Base-by-base conservation (phyloP, 352 stramenopile genomes). In the Pythium utonaiense region DNA sequence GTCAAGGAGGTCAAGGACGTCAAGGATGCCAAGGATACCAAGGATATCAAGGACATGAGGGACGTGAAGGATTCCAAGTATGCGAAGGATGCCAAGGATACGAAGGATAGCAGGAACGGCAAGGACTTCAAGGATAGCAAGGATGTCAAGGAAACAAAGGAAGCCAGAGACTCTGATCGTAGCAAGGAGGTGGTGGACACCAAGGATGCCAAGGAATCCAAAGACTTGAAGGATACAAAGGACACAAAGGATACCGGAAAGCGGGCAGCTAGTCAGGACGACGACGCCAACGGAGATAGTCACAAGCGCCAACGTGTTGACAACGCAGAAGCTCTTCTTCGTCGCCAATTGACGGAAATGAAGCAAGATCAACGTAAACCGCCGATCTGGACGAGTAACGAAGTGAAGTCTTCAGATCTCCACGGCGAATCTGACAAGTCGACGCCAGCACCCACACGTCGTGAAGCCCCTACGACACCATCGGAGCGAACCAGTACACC, bases 341-440 rank as follows among this genome's bases (percentile, higher is more conserved):
- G 82, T 38, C 82, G 82, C 36, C 79, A 89, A 24, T 68, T 94
- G 25, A 89, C 78, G 2, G 84, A 89, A 42, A 85, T 89, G 58
- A 90, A 88, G 58, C 65, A 84, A 47, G 77, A 80, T 3, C 50
- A 40, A 7, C 47, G 57, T 1, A 71, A 63, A 41, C 27, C 21
- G 14, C 27, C 21, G 14, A 6, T 25, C 3, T 12, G 22, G 28
- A 28, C 13, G n/a, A 47, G 40, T 19, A 33, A 19, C 30, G 57
- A 62, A 7, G 17, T 17, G 14, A 19, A 21, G 14, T 2, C 27
- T 7, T 41, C 47, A 49, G 33, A 57, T n/a, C 16, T 30, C n/a
- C 62, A 62, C 22, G 14, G 16, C 14, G 50, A 73, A 6, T 14
- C 19, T 9, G 33, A 52, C 22, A 62, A 66, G 25, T 33, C 53